Percentiles rank a stretch among this genome's conserved stretches.
Conservation (phyloP, 1,284 basidiomycete genomes). For the Pisolithus thermaeus region DNA sequence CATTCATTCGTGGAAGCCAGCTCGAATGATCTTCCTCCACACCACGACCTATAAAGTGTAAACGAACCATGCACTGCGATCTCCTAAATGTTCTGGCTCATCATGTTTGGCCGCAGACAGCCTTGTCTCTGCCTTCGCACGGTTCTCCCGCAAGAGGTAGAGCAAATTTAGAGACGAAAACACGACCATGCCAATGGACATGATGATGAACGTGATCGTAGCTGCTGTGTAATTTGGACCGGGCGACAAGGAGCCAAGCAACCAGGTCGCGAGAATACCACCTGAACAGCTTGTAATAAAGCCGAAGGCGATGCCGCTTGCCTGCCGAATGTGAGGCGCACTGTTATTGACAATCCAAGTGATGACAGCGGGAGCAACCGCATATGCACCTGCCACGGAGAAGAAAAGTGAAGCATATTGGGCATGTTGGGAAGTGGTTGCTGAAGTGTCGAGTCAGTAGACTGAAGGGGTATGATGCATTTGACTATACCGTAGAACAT, state of each 20-base stretch:
- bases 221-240: constrained; percentile 38
- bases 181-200: constrained; percentile 31
- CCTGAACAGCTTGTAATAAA: constrained; percentile 52
- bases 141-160: constrained; percentile 20
- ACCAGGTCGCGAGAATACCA: constrained; percentile 54
- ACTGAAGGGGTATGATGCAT: background rate
- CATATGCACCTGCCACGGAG: constrained; percentile 42
- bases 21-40: constrained; percentile 11
- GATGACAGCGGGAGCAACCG: constrained; percentile 36
- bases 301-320: constrained; percentile 48
- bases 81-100: constrained; percentile 20
- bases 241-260: constrained; percentile 40
- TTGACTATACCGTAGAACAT: constrained; percentile 40
- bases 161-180: constrained; percentile 28
- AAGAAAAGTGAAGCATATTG: constrained; percentile 49
- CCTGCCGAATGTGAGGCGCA: constrained; percentile 47
- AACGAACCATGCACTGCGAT: constrained; percentile 28
- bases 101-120: constrained; percentile 7
- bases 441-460: constrained; percentile 7
- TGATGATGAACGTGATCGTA: constrained; percentile 32
- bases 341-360: constrained; percentile 58
- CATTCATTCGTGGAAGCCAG: no score
- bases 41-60: constrained; percentile 17
- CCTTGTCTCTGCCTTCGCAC: constrained; percentile 18
- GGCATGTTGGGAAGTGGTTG: constrained; percentile 24